phyloP scores from a whole-genome alignment of 202 grass and related monocot genomes.

The Carex sylvatica region DNA sequence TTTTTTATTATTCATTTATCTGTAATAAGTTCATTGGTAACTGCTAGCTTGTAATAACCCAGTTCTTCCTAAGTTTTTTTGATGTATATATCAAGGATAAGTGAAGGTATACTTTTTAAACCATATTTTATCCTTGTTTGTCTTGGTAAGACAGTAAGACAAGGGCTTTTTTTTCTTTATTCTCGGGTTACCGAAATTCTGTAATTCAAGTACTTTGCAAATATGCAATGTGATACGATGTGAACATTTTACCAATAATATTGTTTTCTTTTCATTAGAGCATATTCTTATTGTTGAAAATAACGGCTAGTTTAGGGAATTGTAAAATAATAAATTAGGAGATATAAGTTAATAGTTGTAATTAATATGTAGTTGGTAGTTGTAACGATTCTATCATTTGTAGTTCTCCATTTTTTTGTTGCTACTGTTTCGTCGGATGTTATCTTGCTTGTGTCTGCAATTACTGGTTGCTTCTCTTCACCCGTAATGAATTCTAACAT shows the following conservation, averaged over 20 bases:
- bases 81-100: slow-evolving; percentile 9
- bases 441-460: too few species aligned
- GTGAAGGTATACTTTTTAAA: slow-evolving; percentile 15
- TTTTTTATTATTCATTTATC: background rate
- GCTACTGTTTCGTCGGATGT: too few species aligned
- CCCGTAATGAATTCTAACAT: too few species aligned
- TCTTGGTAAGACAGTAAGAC: background rate
- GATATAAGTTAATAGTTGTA: too few species aligned
- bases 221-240: background rate
- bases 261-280: background rate
- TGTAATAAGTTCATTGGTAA: slow-evolving; percentile 19
- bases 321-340: too few species aligned
- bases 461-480: too few species aligned
- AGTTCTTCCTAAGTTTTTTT: slow-evolving; percentile 13
- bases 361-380: too few species aligned
- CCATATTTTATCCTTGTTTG: slow-evolving; percentile 19
- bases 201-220: background rate
- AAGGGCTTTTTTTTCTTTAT: background rate
- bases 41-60: slow-evolving; percentile 17
- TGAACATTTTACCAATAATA: slow-evolving; percentile 3
- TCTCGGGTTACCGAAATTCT: background rate
- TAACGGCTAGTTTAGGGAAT: too few species aligned
- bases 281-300: background rate
- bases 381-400: too few species aligned
- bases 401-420: too few species aligned